Evolutionary conservation across 2,329 filamentous ascomycete genomes (phyloP), one percentile per base, ranked within the genome.

Genomic region (Alternaria longipes): DNA sequence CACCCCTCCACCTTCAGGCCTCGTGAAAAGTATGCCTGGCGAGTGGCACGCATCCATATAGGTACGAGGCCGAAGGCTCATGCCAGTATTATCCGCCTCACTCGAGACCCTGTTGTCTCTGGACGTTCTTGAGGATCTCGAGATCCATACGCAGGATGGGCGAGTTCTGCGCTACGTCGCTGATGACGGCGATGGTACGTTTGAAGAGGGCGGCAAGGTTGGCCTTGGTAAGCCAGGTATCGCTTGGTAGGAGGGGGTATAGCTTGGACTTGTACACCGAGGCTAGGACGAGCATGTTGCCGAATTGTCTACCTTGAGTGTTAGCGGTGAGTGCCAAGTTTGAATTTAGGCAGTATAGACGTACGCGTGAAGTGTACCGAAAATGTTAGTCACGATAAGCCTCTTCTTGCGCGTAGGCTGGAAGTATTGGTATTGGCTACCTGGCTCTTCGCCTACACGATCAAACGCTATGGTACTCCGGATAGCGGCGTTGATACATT

Each of bases 351-450:
- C 42, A n/a, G 22, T 9, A 16, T 3, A 16, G 73, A 70, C 78
- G 68, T 64, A 63, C 62, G 63, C 65, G 84, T 97, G 94, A 64
- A 93, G 91, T 18, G 94, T 98, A 54, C 94, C 94, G 79, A 97
- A 97, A 24, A 97, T 90, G 71, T 97, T 98, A 16, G 94, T 98
- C 56, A 98, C 89, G 53, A 97, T 90, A 8, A 91, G 87, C 28
- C 93, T 87, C 63, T 86, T 81, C 49, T 63, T 70, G 82, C 92
- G 73, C 78, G 83, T 68, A 84, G 86, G 63, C 85, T 90, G 72
- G 82, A 91, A 77, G 18, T 68, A 63, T 4, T 62, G 53, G 54
- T 76, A 79, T 2, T 51, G 53, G 41, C 66, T 70, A 40, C 68
- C 54, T 1, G 69, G 66, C 18, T 66, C 52, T 18, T 68, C 71